Percentiles rank a stretch among this genome's conserved stretches.
Conservation (phyloP, 2,329 filamentous ascomycete genomes). For the Chrysosphaeria jannelii region DNA sequence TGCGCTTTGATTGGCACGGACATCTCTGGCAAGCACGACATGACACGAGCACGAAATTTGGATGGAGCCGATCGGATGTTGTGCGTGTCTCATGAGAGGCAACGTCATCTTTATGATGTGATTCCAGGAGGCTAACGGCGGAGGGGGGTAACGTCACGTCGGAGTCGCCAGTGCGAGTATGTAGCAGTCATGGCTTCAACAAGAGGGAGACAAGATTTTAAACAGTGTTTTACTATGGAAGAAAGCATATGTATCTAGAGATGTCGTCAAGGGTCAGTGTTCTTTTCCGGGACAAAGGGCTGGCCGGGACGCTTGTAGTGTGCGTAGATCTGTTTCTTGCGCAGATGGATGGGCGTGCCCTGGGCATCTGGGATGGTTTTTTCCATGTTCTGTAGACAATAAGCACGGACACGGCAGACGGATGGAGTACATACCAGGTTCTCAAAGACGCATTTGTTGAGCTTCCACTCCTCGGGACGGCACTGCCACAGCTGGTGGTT, state of each 20-base stretch:
- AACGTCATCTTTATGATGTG: no score
- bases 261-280: slow-evolving; percentile 2
- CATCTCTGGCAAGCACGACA: no score
- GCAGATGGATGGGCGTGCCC: slow-evolving; percentile 44
- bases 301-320: slow-evolving; percentile 10
- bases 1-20: no score
- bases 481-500: slow-evolving; percentile 98
- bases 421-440: slow-evolving; percentile 51
- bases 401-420: background rate
- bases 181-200: no score
- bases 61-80: no score
- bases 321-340: slow-evolving; percentile 30
- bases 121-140: no score
- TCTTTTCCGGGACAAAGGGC: slow-evolving; percentile 8
- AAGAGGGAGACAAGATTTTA: no score
- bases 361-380: slow-evolving; percentile 49
- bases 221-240: no score
- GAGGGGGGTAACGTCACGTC: no score
- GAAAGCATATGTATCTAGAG: slow-evolving; percentile 3
- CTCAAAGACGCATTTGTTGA: slow-evolving; percentile 89
- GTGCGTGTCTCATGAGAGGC: no score
- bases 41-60: no score
- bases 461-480: slow-evolving; percentile 54
- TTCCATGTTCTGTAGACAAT: slow-evolving; percentile 65
- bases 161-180: no score